These are phyloP conservation scores for Trametes elegans DNA, from an alignment of 768 basidiomycete genomes.

Conservation along the genomic window DNA sequence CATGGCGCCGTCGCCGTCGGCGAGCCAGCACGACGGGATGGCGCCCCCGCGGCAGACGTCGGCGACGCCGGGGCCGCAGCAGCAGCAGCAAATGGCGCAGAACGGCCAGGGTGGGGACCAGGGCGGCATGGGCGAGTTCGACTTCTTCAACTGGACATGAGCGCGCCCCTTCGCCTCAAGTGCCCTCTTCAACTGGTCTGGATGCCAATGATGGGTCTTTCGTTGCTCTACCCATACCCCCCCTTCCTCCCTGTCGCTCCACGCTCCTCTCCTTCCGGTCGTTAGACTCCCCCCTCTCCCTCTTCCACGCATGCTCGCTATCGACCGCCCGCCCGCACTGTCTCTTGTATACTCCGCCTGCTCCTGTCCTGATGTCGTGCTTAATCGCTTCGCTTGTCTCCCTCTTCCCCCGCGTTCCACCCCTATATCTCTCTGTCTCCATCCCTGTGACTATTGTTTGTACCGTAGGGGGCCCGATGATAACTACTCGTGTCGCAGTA, in stretches of 20 bases:
- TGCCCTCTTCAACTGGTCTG: too few species aligned
- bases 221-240: not conserved
- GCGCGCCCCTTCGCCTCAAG: constrained; percentile 20
- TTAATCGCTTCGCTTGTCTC: not conserved
- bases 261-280: not conserved
- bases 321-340: not conserved
- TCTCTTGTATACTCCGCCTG: constrained; percentile 15
- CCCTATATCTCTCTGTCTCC: constrained; percentile 15
- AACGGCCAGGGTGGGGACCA: constrained; percentile 43
- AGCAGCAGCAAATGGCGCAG: constrained; percentile 40
- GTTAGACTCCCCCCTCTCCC: not conserved
- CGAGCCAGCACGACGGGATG: constrained; percentile 21
- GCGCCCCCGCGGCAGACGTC: constrained; percentile 45
- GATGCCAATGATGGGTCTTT: not conserved
- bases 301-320: not conserved
- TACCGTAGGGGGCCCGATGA: not conserved
- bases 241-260: not conserved
- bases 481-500: not conserved
- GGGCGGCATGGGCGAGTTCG: constrained; percentile 47
- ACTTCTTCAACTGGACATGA: constrained; percentile 51
- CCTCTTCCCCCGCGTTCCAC: not conserved
- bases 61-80: constrained; percentile 42
- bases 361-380: not conserved
- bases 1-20: constrained; percentile 23
- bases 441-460: constrained; percentile 17